Evolutionary conservation across 2,329 filamentous ascomycete genomes (phyloP), one percentile per base, ranked within the genome.

Genomic region (Arthrobotrys sinensis): DNA sequence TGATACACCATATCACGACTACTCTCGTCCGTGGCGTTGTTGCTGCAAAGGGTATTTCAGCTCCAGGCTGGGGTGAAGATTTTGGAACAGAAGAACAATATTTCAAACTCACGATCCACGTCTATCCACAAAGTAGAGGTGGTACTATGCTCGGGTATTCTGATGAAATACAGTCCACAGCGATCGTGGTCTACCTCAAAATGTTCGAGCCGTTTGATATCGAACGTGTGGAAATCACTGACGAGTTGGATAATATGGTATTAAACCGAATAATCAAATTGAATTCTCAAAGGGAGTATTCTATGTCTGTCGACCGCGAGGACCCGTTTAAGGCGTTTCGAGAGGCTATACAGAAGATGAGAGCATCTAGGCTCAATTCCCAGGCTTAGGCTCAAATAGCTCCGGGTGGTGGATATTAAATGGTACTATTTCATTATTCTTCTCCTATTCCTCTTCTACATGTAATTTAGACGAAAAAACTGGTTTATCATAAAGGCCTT

Each of bases 181-280:
- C 64, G n/a, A 60, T 72, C 11, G 65, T 10, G 1, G 48, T 72
- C 8, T 34, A 8, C 1, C 36, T 72, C n/a, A 55, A 72, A 16
- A 55, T 53, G 57, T 53, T 55, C 12, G 68, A 72, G 34, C 60
- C 60, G 3, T 66, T 38, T 21, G 32, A 28, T 16, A 55, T 71
- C 36, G 36, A 32, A 11, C 16, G 55, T 5, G 46, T 71, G 7
- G 64, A 69, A 14, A 48, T 28, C 5, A 36, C 14, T 14, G 14
- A 21, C 12, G 28, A 12, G 7, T 1, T 28, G 6, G 48, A 19
- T 8, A 43, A 43, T 19, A 45, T 45, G 4, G 14, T 5, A n/a
- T 10, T 38, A 12, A 43, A 28, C 12, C n/a, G 40, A 34, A 32
- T 12, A 12, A 52, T 52, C 24, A 7, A 24, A 32, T 28, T n/a